A percentile compares a stretch with the other conserved stretches of the same genome.
phyloP scores from a whole-genome alignment of 2,329 filamentous ascomycete genomes.

The Aotearoamyces nothofagi region DNA sequence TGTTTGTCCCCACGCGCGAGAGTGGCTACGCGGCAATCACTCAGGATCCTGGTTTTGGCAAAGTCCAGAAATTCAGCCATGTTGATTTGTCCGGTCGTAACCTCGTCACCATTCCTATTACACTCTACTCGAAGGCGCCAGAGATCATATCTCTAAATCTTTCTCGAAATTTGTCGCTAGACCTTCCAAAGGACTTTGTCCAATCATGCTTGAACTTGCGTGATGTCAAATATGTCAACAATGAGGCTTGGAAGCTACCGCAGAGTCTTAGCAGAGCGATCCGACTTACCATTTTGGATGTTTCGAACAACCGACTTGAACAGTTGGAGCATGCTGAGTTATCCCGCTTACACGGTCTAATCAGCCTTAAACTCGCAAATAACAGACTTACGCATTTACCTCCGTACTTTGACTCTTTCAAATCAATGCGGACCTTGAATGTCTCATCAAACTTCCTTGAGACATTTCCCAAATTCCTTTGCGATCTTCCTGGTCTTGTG shows the following conservation, averaged over 20 bases:
- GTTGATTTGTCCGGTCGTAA: conserved; percentile 85
- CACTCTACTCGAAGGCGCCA: conserved; percentile 74
- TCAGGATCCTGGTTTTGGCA: conserved; percentile 68
- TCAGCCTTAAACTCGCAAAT: conserved; percentile 87
- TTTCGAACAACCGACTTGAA: conserved; percentile 88
- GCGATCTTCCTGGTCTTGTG: conserved; percentile 66
- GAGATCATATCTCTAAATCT: conserved; percentile 94
- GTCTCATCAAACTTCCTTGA: conserved; percentile 87
- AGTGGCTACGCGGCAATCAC: conserved; percentile 61
- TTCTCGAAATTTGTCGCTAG: conserved; percentile 79
- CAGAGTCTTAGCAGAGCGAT: conserved; percentile 69
- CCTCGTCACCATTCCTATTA: conserved; percentile 87
- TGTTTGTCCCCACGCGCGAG: conserved; percentile 81
- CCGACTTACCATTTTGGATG: conserved; percentile 75
- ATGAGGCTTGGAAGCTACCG: conserved; percentile 78
- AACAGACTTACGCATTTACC: conserved; percentile 74
- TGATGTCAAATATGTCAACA: conserved; percentile 92
- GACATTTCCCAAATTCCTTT: conserved; percentile 73
- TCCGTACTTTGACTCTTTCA: conserved; percentile 68
- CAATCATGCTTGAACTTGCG: conserved; percentile 81
- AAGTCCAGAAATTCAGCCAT: conserved; percentile 82
- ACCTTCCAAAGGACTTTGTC: conserved; percentile 92
- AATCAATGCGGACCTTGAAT: conserved; percentile 67
- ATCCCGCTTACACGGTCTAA: conserved; percentile 55
- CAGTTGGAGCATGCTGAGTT: conserved; percentile 76